Conservation (phyloP, 2,329 filamentous ascomycete genomes). For the Fusarium sp. region DNA sequence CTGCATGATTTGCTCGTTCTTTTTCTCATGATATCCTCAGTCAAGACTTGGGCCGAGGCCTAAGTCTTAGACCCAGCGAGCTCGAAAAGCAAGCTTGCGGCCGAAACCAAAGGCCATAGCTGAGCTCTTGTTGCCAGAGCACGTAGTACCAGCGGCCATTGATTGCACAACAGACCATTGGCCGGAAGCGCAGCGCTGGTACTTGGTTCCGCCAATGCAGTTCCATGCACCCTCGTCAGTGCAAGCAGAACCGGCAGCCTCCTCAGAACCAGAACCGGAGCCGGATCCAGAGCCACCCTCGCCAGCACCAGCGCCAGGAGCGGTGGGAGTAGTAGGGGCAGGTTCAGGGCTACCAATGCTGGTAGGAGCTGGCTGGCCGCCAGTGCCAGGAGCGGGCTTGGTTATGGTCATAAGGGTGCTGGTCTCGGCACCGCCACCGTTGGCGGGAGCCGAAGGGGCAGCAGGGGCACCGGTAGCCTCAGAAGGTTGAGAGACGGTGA, state of each 20-base stretch:
- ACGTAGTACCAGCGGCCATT: slow-evolving; percentile 68
- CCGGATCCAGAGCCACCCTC: slow-evolving; percentile 41
- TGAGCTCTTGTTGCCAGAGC: slow-evolving; percentile 52
- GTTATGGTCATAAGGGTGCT: slow-evolving; percentile 46
- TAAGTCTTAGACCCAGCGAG: slow-evolving; percentile 28
- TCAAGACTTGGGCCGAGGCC: background rate
- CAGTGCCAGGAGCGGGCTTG: slow-evolving; percentile 39
- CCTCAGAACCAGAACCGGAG: slow-evolving; percentile 48
- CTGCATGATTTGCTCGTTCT: slow-evolving; percentile 2
- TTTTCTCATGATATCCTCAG: slow-evolving; percentile 22
- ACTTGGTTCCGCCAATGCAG: slow-evolving; percentile 67
- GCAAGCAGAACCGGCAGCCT: slow-evolving; percentile 61
- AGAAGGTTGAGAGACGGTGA: slow-evolving; percentile 51
- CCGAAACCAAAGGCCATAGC: slow-evolving; percentile 43
- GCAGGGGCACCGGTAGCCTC: slow-evolving; percentile 46
- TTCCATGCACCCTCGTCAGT: slow-evolving; percentile 68
- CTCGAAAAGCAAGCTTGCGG: slow-evolving; percentile 39
- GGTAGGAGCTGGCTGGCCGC: slow-evolving; percentile 24
- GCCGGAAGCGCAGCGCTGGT: slow-evolving; percentile 74
- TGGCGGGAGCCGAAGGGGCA: slow-evolving; percentile 33
- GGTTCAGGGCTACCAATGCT: slow-evolving; percentile 32
- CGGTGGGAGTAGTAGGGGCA: slow-evolving; percentile 24
- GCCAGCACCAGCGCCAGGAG: slow-evolving; percentile 43
- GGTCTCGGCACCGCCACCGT: slow-evolving; percentile 18
- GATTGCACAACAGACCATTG: slow-evolving; percentile 63